These are phyloP conservation scores for Psilocybe mexicana DNA, from an alignment of 1,284 basidiomycete species.

Conservation along the genomic window DNA sequence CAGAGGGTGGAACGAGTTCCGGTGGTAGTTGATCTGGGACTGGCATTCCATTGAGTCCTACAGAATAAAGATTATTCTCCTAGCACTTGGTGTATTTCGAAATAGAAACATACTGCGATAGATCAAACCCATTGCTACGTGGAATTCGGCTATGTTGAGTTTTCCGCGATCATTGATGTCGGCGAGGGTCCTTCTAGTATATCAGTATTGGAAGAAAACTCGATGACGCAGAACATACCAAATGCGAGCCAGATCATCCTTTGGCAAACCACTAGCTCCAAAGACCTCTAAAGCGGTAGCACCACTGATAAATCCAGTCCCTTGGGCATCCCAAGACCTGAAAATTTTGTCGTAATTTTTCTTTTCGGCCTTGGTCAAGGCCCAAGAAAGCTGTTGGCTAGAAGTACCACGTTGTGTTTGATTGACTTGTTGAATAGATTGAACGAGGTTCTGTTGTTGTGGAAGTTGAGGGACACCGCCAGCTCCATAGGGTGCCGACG, in stretches of 20 bases:
- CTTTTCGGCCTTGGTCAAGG: conserved; percentile 87
- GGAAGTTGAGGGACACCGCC: conserved; percentile 71
- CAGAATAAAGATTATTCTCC: neutral
- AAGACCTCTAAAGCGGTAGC: conserved; percentile 91
- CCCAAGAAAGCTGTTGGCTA: conserved; percentile 86
- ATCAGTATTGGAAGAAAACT: neutral
- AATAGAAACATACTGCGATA: conserved; percentile 77
- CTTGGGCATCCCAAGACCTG: conserved; percentile 88
- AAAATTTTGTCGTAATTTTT: conserved; percentile 98
- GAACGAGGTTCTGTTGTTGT: conserved; percentile 66
- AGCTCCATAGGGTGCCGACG: conserved; percentile 59
- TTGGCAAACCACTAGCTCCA: conserved; percentile 88
- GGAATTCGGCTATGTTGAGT: conserved; percentile 95
- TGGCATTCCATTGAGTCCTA: conserved; percentile 90
- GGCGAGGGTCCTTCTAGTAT: conserved; percentile 73
- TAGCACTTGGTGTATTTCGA: neutral
- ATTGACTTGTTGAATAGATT: conserved; percentile 80
- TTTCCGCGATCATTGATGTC: conserved; percentile 92
- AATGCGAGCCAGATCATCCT: conserved; percentile 91
- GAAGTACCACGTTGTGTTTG: conserved; percentile 70
- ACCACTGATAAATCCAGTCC: conserved; percentile 88
- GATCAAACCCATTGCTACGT: conserved; percentile 98
- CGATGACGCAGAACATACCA: conserved; percentile 64
- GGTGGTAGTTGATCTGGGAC: conserved; percentile 86
- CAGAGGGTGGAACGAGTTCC: conserved; percentile 92